These are phyloP conservation scores for Metarhizium brunneum DNA, from an alignment of 2,329 filamentous ascomycete species.

Conservation along the genomic window DNA sequence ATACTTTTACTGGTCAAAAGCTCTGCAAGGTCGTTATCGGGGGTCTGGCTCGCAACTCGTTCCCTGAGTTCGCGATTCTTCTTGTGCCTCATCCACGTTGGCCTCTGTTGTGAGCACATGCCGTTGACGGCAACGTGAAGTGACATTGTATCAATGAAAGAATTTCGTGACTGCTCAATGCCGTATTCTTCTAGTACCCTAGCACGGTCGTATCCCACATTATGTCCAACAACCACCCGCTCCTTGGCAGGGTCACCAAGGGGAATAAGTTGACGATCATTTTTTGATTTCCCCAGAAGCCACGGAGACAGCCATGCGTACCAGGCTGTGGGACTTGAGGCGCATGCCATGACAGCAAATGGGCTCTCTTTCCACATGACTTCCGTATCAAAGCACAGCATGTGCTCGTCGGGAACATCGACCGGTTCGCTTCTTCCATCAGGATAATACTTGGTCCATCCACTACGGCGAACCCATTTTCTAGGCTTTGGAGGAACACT, in stretches of 20 bases:
- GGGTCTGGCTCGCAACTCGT: slow-evolving; percentile 62
- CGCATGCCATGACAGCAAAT: slow-evolving; percentile 95
- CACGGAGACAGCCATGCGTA: slow-evolving; percentile 97
- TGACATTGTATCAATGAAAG: slow-evolving; percentile 96
- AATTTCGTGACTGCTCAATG: slow-evolving; percentile 71
- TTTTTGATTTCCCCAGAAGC: slow-evolving; percentile 74
- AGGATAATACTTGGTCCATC: slow-evolving; percentile 86
- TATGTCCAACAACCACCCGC: slow-evolving; percentile 84
- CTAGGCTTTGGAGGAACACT: slow-evolving; percentile 50
- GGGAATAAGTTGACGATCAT: slow-evolving; percentile 73
- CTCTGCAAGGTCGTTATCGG: slow-evolving; percentile 60
- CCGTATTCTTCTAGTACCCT: slow-evolving; percentile 84
- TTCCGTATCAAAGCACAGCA: slow-evolving; percentile 92
- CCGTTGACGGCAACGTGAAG: slow-evolving; percentile 95
- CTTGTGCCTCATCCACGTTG: slow-evolving; percentile 94
- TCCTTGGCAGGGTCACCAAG: slow-evolving; percentile 66
- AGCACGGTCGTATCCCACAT: slow-evolving; percentile 89
- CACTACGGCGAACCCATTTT: slow-evolving; percentile 70
- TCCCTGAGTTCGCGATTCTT: slow-evolving; percentile 82
- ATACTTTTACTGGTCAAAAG: slow-evolving; percentile 60
- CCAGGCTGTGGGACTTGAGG: slow-evolving; percentile 82
- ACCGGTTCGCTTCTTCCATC: slow-evolving; percentile 65
- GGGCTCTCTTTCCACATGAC: slow-evolving; percentile 91
- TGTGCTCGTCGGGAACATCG: slow-evolving; percentile 66
- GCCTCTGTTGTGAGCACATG: slow-evolving; percentile 94